These are phyloP conservation scores for Trichoderma hamatum DNA, from an alignment of 2,329 filamentous ascomycete genomes.

Conservation along the genomic window DNA sequence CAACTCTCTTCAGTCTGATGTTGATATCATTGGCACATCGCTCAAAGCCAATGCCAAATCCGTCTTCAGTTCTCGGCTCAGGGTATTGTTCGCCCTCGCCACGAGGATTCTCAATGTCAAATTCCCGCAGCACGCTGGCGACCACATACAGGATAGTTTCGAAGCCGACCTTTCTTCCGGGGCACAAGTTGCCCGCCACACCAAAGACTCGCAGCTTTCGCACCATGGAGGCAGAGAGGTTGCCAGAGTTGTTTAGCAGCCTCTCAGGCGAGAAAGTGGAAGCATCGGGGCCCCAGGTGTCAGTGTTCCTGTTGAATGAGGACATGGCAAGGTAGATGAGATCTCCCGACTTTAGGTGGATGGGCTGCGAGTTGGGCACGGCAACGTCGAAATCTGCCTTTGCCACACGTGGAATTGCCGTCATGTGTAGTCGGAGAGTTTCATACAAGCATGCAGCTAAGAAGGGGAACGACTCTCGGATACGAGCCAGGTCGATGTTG, in stretches of 20 bases:
- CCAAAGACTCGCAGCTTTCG: constrained; percentile 39
- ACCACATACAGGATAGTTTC: constrained; percentile 37
- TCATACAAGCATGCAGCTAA: constrained; percentile 40
- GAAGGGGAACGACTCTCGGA: constrained; percentile 36
- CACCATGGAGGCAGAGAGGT: constrained; percentile 30
- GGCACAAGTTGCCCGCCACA: constrained; percentile 40
- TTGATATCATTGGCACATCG: constrained; percentile 36
- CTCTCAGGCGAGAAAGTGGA: constrained; percentile 35
- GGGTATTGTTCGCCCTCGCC: constrained; percentile 28
- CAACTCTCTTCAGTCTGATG: constrained; percentile 30
- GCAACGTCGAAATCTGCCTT: constrained; percentile 36
- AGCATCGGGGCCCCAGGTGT: constrained; percentile 37
- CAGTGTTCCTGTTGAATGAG: constrained; percentile 36
- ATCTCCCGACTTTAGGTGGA: constrained; percentile 35
- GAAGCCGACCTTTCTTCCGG: constrained; percentile 38
- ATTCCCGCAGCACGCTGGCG: constrained; percentile 35
- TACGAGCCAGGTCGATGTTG: constrained; percentile 33
- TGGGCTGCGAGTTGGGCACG: constrained; percentile 28
- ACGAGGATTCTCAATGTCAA: constrained; percentile 33
- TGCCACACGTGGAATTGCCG: constrained; percentile 37
- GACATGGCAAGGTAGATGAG: constrained; percentile 41
- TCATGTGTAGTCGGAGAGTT: constrained; percentile 39
- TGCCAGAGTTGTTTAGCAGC: constrained; percentile 35
- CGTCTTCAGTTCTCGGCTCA: constrained; percentile 33
- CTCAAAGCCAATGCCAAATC: constrained; percentile 40